Evolutionary conservation across 1,139 yeast genomes (phyloP), one percentile per base, ranked within the genome.

Genomic region (Saccharomycopsis hybrid): DNA sequence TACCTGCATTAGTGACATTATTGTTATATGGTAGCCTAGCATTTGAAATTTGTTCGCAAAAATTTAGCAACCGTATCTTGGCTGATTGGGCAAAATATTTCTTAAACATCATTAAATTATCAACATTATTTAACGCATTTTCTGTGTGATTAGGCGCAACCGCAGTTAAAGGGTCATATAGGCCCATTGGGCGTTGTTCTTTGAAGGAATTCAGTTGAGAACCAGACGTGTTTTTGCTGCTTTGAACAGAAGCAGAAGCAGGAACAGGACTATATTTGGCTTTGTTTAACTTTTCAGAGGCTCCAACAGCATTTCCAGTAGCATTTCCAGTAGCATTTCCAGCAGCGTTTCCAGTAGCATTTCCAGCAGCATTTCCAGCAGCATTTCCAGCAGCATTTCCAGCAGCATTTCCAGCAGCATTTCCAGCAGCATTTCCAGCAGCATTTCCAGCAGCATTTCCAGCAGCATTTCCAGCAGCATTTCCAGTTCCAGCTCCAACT

Each of bases 31-130:
- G 39, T 13, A 44, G 5, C 13, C 46, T 32, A 11, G 41, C 40
- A 24, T n/a, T 43, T 5, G 53, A 47, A 13, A 52, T 9, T 24
- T 44, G 47, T 5, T 52, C 47, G 18, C 48, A 50, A 32, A 52
- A 52, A 18, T 37, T 46, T 7, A 47, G 8, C 5, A 52, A 31
- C 31, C 44, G 38, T 32, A 44, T 27, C 33, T 50, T 47, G 3
- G 55, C 47, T 1, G 42, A 13, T n/a, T 48, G 51, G 4, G 53
- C 42, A 29, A 52, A 45, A 13, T 44, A 48, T 33, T 44, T 46
- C 18, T 45, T 30, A 28, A 52, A 44, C 3, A 32, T 25, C 29
- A 51, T 40, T 5, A 41, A n/a, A 9, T 29, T 41, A 28, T 49
- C 52, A 8, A 37, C 40, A 32, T 32, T 41, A 11, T 31, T 46